phyloP scores from a whole-genome alignment of 176 grass and related monocot genomes.

The Avena atlantica region DNA sequence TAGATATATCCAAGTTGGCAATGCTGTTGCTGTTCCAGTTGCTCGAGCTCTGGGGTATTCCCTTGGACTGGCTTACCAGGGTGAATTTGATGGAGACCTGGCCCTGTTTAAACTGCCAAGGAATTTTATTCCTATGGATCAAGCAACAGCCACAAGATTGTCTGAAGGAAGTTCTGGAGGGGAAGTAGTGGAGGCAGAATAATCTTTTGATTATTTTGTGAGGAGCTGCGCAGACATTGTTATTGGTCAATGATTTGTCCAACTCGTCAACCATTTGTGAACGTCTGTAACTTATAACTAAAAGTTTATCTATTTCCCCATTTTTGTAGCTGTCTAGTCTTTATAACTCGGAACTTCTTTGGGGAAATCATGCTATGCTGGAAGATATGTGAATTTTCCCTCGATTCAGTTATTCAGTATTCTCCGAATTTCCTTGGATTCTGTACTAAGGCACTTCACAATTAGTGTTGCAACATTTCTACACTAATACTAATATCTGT shows the following conservation, averaged over 20 bases:
- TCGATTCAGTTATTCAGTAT: background rate
- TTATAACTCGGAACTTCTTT: too few species aligned
- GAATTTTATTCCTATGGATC: background rate
- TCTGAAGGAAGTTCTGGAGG: background rate
- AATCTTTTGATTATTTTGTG: background rate
- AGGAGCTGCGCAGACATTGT: background rate
- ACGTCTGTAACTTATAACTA: background rate
- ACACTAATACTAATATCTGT: background rate
- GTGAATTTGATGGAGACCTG: background rate
- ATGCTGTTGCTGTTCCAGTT: constrained; percentile 38
- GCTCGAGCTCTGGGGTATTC: constrained; percentile 37
- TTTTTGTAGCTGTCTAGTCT: too few species aligned
- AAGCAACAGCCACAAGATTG: background rate
- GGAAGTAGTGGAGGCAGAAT: constrained; percentile 8
- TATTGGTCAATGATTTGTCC: background rate
- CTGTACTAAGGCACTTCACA: background rate
- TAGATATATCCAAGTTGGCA: constrained; percentile 52
- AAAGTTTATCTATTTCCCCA: too few species aligned
- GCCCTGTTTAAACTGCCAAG: constrained; percentile 12
- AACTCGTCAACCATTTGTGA: background rate
- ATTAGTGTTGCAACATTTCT: background rate
- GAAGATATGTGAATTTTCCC: background rate
- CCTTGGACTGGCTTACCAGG: constrained; percentile 16
- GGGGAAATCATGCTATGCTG: background rate
- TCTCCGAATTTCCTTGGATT: background rate